Percentiles rank a stretch among this genome's conserved stretches.
phyloP scores from a whole-genome alignment of 495 filamentous ascomycete species.

The Penicilliopsis zonata region DNA sequence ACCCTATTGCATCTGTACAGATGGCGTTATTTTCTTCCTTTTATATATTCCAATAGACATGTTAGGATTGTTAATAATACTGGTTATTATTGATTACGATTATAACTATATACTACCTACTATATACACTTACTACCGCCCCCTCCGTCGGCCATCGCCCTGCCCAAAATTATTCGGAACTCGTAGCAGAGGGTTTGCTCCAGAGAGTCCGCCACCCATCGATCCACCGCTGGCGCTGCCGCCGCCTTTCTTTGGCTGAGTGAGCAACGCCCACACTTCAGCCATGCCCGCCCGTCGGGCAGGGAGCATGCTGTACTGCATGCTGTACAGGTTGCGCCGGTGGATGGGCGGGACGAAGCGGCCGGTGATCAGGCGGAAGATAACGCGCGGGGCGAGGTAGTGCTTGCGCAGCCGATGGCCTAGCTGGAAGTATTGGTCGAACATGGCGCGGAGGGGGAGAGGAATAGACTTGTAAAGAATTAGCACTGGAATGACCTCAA shows the following conservation, averaged over 20 bases:
- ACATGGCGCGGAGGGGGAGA: constrained; percentile 82
- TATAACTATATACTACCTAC: too few relatives aligned
- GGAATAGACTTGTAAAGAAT: constrained; percentile 57
- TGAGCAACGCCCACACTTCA: constrained; percentile 78
- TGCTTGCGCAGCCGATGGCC: constrained; percentile 86
- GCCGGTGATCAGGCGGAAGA: constrained; percentile 78
- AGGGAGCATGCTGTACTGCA: constrained; percentile 98
- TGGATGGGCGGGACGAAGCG: constrained; percentile 87
- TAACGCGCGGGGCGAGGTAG: constrained; percentile 79
- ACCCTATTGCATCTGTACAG: constrained; percentile 28
- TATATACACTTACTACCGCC: constrained; percentile 19
- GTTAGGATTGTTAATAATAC: too few relatives aligned
- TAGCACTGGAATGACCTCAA: constrained; percentile 1
- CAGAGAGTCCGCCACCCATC: constrained; percentile 15
- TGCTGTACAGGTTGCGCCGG: constrained; percentile 84
- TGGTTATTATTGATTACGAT: too few relatives aligned
- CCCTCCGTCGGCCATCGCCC: constrained; percentile 23
- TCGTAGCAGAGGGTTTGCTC: constrained; percentile 19
- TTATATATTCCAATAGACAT: neutral
- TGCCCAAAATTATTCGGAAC: constrained; percentile 24
- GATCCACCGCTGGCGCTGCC: constrained; percentile 16
- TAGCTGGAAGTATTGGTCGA: constrained; percentile 93
- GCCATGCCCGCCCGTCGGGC: constrained; percentile 62
- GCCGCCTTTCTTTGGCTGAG: constrained; percentile 31
- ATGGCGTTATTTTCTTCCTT: constrained; percentile 21